These are phyloP conservation scores for Globisporangium ultimum DNA, from an alignment of 352 stramenopile genomes.

Conservation along the genomic window DNA sequence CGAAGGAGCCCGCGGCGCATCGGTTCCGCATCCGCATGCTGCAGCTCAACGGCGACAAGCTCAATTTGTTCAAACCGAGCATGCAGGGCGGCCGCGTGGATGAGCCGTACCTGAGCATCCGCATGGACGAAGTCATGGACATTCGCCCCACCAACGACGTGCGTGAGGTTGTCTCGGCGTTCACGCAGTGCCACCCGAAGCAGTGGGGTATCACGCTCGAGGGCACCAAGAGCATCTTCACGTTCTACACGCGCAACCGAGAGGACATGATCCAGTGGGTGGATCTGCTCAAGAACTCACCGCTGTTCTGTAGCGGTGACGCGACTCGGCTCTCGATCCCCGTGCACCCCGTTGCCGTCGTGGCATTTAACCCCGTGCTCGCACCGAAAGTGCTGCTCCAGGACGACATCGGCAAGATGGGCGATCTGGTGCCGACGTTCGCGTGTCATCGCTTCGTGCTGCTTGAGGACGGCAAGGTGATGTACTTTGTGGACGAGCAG, in stretches of 20 bases:
- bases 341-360: constrained; percentile 72
- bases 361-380: constrained; percentile 67
- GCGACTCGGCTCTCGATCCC: constrained; percentile 67
- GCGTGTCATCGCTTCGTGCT: constrained; percentile 69
- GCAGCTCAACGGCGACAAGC: constrained; percentile 71
- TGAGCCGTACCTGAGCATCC: constrained; percentile 65
- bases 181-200: constrained; percentile 83
- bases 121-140: constrained; percentile 83
- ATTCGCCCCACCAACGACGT: constrained; percentile 82
- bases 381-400: constrained; percentile 69
- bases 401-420: constrained; percentile 71
- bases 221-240: constrained; percentile 79
- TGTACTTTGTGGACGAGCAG: constrained; percentile 67
- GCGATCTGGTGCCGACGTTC: constrained; percentile 70
- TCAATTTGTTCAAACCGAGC: constrained; percentile 84
- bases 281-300: constrained; percentile 86
- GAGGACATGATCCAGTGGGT: constrained; percentile 85
- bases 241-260: constrained; percentile 76
- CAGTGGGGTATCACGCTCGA: constrained; percentile 84
- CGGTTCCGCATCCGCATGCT: constrained; percentile 81
- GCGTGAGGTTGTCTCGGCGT: constrained; percentile 67
- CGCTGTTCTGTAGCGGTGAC: constrained; percentile 52
- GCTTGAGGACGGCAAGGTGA: constrained; percentile 75
- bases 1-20: constrained; percentile 74
- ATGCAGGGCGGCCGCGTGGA: constrained; percentile 73